Conservation (phyloP, 768 basidiomycete species). For the Boletus pseudo-olivaceus region DNA sequence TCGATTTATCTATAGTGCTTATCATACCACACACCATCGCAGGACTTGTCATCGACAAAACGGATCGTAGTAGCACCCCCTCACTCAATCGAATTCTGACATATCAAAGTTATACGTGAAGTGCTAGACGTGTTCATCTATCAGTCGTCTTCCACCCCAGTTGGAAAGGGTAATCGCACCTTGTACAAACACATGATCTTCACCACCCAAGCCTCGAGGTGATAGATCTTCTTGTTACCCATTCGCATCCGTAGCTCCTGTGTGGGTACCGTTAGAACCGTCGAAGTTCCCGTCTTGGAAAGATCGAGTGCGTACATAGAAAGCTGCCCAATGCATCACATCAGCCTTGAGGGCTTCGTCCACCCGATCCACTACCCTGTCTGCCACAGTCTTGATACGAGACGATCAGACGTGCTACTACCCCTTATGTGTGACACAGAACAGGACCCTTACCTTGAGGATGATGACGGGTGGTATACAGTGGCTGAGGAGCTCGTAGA, state of each 20-base stretch:
- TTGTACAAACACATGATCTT: constrained; percentile 93
- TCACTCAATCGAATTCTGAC: constrained; percentile 32
- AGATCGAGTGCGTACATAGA: constrained; percentile 63
- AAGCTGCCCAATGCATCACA: constrained; percentile 96
- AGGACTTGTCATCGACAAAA: not conserved
- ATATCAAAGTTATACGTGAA: constrained; percentile 34
- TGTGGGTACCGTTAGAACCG: not conserved
- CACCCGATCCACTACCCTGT: constrained; percentile 79
- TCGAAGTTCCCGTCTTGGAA: not conserved
- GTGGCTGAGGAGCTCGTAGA: constrained; percentile 94
- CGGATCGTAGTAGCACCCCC: not conserved
- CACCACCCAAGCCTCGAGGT: constrained; percentile 96
- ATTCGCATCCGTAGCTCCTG: constrained; percentile 96
- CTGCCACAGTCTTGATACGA: constrained; percentile 77
- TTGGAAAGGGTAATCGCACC: constrained; percentile 35
- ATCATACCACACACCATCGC: not conserved
- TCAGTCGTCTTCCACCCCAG: not conserved
- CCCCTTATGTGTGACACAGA: not conserved
- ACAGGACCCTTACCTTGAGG: constrained; percentile 62
- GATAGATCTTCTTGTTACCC: constrained; percentile 92
- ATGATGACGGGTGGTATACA: constrained; percentile 94
- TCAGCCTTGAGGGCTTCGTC: constrained; percentile 90
- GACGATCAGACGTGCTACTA: constrained; percentile 2
- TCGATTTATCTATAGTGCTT: not conserved
- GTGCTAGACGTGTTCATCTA: constrained; percentile 15